phyloP scores from a whole-genome alignment of 495 filamentous ascomycete genomes.

The Hyaloscypha hepaticicola region DNA sequence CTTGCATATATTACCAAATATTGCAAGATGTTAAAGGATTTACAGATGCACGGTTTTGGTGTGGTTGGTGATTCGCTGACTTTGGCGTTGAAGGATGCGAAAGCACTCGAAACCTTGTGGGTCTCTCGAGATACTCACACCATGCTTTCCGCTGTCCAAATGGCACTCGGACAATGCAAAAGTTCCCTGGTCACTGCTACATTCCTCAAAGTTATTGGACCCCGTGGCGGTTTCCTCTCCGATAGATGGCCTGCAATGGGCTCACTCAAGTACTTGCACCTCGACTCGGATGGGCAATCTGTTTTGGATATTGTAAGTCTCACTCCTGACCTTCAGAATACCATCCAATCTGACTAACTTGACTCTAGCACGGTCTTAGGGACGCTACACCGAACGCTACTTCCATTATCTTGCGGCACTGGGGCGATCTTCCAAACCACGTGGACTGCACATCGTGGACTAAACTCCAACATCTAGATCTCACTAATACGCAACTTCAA shows the following conservation, averaged over 20 bases:
- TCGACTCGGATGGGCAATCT: background rate
- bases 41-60: conserved; percentile 22
- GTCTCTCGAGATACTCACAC: conserved; percentile 20
- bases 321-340: background rate
- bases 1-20: conserved; percentile 14
- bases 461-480: conserved; percentile 18
- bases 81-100: conserved; percentile 18
- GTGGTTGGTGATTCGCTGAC: conserved; percentile 25
- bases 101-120: conserved; percentile 19
- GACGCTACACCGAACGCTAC: conserved; percentile 17
- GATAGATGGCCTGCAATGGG: conserved; percentile 17
- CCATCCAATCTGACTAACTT: background rate
- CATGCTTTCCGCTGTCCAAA: conserved; percentile 7
- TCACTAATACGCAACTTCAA: conserved; percentile 7
- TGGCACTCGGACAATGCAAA: conserved; percentile 17
- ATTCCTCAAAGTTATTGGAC: conserved; percentile 17
- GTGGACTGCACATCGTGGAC: conserved; percentile 15
- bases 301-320: conserved; percentile 22
- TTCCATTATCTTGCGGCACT: conserved; percentile 12
- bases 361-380: conserved; percentile 12
- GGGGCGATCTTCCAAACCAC: conserved; percentile 5
- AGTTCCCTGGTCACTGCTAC: conserved; percentile 15
- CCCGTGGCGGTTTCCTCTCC: background rate
- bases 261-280: conserved; percentile 12
- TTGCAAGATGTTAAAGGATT: conserved; percentile 23